phyloP scores from a whole-genome alignment of 2,329 filamentous ascomycete genomes.

The Lasiodiplodia gonubiensis region DNA sequence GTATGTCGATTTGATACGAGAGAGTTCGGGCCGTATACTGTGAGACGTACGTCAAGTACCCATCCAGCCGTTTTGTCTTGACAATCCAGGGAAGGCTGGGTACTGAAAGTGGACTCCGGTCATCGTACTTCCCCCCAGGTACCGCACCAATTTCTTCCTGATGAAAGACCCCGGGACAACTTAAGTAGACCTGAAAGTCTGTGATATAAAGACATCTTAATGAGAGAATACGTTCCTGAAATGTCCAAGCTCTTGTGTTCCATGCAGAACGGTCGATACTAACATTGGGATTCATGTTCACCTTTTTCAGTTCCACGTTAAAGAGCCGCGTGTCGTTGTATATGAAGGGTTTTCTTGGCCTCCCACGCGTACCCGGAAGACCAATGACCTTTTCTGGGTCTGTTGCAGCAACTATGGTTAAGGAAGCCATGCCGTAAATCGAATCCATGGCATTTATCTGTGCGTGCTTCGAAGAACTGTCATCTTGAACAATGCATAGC shows the following conservation, averaged over 20 bases:
- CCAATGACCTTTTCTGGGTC: not conserved
- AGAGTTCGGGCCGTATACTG: not conserved
- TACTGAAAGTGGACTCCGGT: not conserved
- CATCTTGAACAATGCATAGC: slow-evolving; percentile 30
- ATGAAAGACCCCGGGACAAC: not conserved
- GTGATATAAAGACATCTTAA: slow-evolving; percentile 2
- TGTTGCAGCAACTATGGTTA: not conserved
- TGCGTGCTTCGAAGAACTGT: slow-evolving; percentile 18
- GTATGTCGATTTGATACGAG: not conserved
- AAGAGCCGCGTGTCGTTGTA: not conserved
- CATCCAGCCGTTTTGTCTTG: not conserved
- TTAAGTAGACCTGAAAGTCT: not conserved
- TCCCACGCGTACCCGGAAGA: not conserved
- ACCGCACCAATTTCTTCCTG: not conserved
- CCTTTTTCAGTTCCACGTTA: not conserved
- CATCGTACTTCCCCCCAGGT: not conserved
- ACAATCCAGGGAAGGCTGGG: not conserved
- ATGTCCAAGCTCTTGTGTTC: not conserved
- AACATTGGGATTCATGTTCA: not conserved
- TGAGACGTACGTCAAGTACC: not conserved
- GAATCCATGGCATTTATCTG: slow-evolving; percentile 26
- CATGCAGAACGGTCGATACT: not conserved
- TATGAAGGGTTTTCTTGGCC: not conserved
- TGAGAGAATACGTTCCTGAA: not conserved
- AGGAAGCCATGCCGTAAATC: not conserved